Base-by-base conservation (phyloP, 495 filamentous ascomycete species). In the Rhypophila decipiens region DNA sequence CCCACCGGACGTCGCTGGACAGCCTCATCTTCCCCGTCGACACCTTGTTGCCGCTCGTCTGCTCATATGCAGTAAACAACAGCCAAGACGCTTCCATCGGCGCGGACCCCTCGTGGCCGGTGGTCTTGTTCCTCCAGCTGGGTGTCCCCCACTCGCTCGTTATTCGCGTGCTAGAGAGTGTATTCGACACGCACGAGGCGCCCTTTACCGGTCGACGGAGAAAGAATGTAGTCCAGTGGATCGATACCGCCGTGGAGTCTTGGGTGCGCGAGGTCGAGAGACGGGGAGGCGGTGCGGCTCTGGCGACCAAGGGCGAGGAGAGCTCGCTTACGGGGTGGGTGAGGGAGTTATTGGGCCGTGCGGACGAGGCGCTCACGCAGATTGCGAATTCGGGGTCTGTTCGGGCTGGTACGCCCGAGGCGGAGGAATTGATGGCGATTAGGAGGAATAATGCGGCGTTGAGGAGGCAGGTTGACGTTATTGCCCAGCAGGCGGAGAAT, bases 181-280 rank as follows among this genome's bases (percentile, higher is more conserved):
- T 95, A 73, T 90, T 84, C 59, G 90, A 91, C 64, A 77, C 81
- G 35, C 83, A 94, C 53, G 86, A 93, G 58, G 73, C 82, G 5
- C 93, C 94, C 0, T 96, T 96, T 65, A 75, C 79, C 19, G 86
- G 83, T 5, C 60, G 69, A n/a, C 54, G 59, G 18, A 61, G 66
- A 23, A 70, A 56, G 29, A 49, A 53, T 1, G 51, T 76, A 3
- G 59, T 71, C 2, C 68, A 72, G 44, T 72, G 71, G 70, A 67
- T 73, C 52, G 45, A 59, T 24, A 49, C 46, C 24, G 60, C 63
- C 5, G 63, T 69, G 3, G 50, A 60, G 33, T 58, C 57, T 24
- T 76, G 71, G 72, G 56, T 71, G 22, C 56, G 61, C 17, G 69
- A 72, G 34, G 53, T 72, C 5, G 58, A 64, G 52, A 54, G 69